These are phyloP conservation scores for Papiliotrema flavescens DNA, from an alignment of 1,284 basidiomycete genomes.

Conservation along the genomic window DNA sequence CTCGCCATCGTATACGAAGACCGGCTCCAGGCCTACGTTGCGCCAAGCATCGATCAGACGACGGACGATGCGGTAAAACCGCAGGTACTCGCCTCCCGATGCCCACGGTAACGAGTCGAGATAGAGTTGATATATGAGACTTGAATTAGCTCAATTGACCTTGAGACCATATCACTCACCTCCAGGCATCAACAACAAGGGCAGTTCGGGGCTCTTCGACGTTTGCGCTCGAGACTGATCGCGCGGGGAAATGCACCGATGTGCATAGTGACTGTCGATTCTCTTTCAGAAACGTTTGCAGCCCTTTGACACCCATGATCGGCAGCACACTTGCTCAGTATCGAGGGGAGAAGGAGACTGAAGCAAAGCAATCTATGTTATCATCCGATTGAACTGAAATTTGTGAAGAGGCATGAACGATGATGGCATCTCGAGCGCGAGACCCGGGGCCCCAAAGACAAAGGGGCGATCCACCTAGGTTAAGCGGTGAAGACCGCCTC, in stretches of 20 bases:
- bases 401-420: no score
- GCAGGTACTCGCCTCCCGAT: constrained; percentile 75
- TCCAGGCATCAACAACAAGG: constrained; percentile 81
- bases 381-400: no score
- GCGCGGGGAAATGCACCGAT: constrained; percentile 50
- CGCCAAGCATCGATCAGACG: constrained; percentile 66
- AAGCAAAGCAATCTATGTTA: no score
- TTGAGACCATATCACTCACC: constrained; percentile 58
- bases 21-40: constrained; percentile 64
- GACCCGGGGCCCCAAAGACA: no score
- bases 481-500: no score
- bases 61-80: constrained; percentile 57
- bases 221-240: constrained; percentile 8
- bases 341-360: no score
- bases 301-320: constrained; percentile 73
- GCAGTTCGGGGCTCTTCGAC: constrained; percentile 20
- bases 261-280: constrained; percentile 61
- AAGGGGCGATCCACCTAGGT: no score
- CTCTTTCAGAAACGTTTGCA: constrained; percentile 73
- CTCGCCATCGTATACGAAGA: constrained; percentile 89
- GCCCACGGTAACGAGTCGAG: constrained; percentile 69
- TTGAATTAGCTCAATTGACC: constrained; percentile 36
- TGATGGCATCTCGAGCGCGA: no score
- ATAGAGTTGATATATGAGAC: constrained; percentile 73
- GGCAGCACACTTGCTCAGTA: background rate